These are phyloP conservation scores for Gentiana macrophylla DNA, from an alignment of 257 asterid genomes.

Conservation along the genomic window DNA sequence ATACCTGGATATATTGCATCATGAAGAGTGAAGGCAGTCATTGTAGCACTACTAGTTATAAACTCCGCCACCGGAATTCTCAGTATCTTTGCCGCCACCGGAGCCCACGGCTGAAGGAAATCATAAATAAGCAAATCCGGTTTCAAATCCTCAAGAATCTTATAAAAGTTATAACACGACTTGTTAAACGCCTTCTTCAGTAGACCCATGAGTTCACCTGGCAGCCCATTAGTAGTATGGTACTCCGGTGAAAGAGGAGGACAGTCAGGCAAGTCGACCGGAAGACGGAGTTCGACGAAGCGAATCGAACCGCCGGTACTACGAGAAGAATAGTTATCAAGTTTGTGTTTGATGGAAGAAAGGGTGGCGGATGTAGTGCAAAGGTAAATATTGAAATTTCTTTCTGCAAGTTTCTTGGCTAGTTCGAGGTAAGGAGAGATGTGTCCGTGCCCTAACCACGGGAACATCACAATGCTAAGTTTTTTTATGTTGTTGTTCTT, in stretches of 20 bases:
- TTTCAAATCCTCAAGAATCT: neutral
- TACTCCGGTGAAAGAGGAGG: neutral
- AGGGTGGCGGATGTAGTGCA: slow-evolving; percentile 2
- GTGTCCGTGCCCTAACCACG: slow-evolving; percentile 8
- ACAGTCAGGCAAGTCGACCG: slow-evolving; percentile 5
- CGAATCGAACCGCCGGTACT: neutral
- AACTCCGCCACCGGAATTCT: slow-evolving; percentile 3
- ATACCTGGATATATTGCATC: too few relatives aligned
- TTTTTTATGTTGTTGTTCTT: too few relatives aligned
- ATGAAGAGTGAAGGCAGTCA: neutral
- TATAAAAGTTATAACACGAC: neutral
- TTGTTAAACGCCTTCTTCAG: slow-evolving; percentile 1
- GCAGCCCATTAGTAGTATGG: slow-evolving; percentile 7
- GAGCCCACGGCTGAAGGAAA: slow-evolving; percentile 8
- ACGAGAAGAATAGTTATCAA: neutral
- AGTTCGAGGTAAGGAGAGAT: slow-evolving; percentile 5
- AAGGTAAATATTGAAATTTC: slow-evolving; percentile 3
- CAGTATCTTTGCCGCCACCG: neutral
- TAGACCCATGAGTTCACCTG: neutral
- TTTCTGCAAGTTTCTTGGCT: neutral
- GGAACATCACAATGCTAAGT: slow-evolving; percentile 11
- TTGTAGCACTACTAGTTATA: neutral
- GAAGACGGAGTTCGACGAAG: slow-evolving; percentile 3
- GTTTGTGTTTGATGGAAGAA: neutral
- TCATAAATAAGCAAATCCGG: slow-evolving; percentile 5